Evolutionary conservation across 305 asterid species (phyloP).

Genomic region (Solanum chacoense): DNA sequence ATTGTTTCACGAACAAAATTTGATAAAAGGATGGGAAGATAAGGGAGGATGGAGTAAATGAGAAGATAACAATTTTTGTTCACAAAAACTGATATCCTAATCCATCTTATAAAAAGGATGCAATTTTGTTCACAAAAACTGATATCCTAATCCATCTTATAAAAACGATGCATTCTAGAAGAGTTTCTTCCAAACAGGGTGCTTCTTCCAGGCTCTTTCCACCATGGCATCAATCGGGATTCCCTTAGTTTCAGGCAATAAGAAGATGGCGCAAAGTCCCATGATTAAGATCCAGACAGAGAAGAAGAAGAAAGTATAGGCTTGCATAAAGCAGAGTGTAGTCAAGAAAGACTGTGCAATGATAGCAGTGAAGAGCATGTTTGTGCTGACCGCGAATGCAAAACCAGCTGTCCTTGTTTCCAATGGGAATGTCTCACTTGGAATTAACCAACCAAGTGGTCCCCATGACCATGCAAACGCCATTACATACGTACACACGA

Average conservation of each 20-base stretch:
- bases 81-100: neutral
- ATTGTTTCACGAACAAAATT: neutral
- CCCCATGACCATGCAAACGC: constrained; percentile 23
- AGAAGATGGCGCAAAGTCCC: constrained; percentile 1
- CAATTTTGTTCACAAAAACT: neutral
- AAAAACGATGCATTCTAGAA: neutral
- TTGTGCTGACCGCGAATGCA: constrained; percentile 14
- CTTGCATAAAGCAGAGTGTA: constrained; percentile 8
- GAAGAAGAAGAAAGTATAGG: constrained; percentile 17
- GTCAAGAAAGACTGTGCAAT: constrained; percentile 13
- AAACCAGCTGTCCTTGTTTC: constrained; percentile 17
- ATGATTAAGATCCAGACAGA: constrained; percentile 4
- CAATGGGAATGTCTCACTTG: constrained; percentile 14
- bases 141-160: neutral
- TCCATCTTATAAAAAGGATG: neutral
- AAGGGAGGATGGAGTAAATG: neutral
- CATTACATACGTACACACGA: constrained; percentile 10
- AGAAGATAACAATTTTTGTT: neutral
- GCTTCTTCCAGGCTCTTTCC: constrained; percentile 17
- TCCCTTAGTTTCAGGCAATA: constrained; percentile 16
- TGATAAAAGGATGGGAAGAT: neutral
- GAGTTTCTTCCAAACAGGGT: constrained; percentile 11
- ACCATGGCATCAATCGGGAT: constrained; percentile 11
- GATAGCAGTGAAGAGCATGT: constrained; percentile 13
- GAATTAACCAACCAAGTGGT: constrained; percentile 15